Conservation (phyloP, 1,284 basidiomycete species). For the Boletus sp. region DNA sequence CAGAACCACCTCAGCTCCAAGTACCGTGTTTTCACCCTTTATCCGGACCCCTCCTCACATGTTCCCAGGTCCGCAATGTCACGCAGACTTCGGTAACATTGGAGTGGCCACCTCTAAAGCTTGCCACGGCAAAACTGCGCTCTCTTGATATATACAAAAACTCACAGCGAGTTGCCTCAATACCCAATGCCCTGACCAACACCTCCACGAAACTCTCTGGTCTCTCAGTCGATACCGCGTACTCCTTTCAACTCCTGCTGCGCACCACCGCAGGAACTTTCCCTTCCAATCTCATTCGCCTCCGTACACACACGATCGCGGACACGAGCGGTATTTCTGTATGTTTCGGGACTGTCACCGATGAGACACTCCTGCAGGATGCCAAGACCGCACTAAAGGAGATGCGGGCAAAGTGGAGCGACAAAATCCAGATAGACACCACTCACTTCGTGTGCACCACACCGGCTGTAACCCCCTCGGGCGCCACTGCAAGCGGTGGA, state of each 20-base stretch:
- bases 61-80: constrained; percentile 78
- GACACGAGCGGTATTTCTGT: constrained; percentile 93
- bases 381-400: constrained; percentile 76
- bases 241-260: constrained; percentile 90
- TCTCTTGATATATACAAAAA: constrained; percentile 92
- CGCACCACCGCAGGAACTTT: constrained; percentile 89
- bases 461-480: constrained; percentile 67
- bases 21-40: constrained; percentile 40
- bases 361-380: constrained; percentile 74
- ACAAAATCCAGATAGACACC: constrained; percentile 94
- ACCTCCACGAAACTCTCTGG: constrained; percentile 91
- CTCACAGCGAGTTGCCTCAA: constrained; percentile 82
- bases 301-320: constrained; percentile 90
- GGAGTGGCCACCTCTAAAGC: constrained; percentile 86
- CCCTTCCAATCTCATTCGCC: constrained; percentile 79
- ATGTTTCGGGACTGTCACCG: constrained; percentile 88
- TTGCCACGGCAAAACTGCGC: constrained; percentile 84
- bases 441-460: constrained; percentile 96
- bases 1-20: constrained; percentile 73
- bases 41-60: constrained; percentile 9
- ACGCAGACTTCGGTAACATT: constrained; percentile 95
- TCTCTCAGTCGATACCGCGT: constrained; percentile 85
- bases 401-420: constrained; percentile 85
- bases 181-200: constrained; percentile 80
- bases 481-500: constrained; percentile 57